Evolutionary conservation across 129 eudicot species (phyloP), one percentile per base, ranked within the genome.

Genomic region (Centaurea solstitialis): DNA sequence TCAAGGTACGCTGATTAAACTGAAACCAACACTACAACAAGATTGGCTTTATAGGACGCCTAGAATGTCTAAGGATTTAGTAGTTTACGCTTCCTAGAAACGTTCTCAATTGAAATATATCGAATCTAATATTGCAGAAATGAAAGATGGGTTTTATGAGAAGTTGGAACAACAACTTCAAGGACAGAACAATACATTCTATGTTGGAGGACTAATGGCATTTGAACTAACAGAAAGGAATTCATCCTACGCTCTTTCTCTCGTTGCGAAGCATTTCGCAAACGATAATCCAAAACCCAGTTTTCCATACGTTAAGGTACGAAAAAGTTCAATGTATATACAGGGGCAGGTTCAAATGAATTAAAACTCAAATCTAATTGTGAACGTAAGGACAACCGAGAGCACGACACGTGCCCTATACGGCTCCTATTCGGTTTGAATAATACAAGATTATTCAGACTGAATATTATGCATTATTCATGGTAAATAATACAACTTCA

Each of bases 161-260:
- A 87, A 81, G 74, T 26, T 87, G 79, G 90, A 87, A 74, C 9
- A 71, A 66, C 78, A 84, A 81, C 80, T 87, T 6, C 90, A 87
- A 80, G 90, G 90, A 68, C 86, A 84, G 35, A 76, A 62, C 9
- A 77, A 80, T 35, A 84, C 90, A 68, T 87, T 77, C 69, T 87
- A 76, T 38, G 81, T 81, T 73, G 90, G 90, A 47, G 90, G 86
- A 21, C 84, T 87, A 20, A 84, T 81, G 84, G 87, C 90, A 7
- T 87, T 87, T 81, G 88, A 87, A 84, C 81, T 87, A 75, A 87
- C 90, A 13, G 90, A 87, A 74, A 87, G 87, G 73, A 87, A 84
- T 53, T 81, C 90, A 37, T 80, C 86, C 4, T 84, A 87, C 35
- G 85, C 90, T 4, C 77, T 87, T 83, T 67, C 67, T 84, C 70